Percentiles rank a stretch among this genome's conserved stretches.
These are phyloP conservation scores for Emmonsia crescens DNA, from an alignment of 2,329 filamentous ascomycete genomes.

Conservation along the genomic window DNA sequence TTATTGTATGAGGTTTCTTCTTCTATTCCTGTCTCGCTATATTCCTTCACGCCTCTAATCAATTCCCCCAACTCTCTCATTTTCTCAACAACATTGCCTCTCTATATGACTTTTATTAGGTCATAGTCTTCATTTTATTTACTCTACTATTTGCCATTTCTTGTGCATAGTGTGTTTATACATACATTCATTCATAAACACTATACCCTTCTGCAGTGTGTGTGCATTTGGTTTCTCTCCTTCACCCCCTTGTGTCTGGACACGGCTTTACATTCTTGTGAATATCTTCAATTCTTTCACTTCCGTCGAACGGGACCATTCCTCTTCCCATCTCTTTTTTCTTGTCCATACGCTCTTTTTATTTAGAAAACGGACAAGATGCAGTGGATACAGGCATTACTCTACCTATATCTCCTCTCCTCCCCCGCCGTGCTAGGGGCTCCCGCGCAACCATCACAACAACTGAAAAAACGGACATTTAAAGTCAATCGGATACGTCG, in stretches of 20 bases:
- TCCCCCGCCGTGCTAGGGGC: slow-evolving; percentile 20
- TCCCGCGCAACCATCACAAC: slow-evolving; percentile 18
- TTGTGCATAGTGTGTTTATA: neutral
- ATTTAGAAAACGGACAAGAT: slow-evolving; percentile 5
- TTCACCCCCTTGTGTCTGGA: neutral
- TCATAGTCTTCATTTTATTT: slow-evolving; percentile 1
- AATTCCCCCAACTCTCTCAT: neutral
- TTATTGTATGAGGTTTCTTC: neutral
- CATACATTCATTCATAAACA: neutral
- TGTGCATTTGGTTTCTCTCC: too few relatives aligned
- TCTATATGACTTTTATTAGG: neutral
- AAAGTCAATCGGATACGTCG: slow-evolving; percentile 50
- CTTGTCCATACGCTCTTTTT: neutral
- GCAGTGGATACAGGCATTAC: slow-evolving; percentile 13
- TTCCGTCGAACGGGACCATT: neutral
- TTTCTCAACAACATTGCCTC: neutral
- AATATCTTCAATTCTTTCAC: slow-evolving; percentile 5
- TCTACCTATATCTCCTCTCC: slow-evolving; percentile 21
- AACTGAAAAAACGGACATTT: slow-evolving; percentile 38
- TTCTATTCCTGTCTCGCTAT: neutral
- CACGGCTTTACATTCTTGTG: neutral
- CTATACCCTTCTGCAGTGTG: neutral
- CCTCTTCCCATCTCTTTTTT: neutral
- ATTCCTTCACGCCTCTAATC: neutral
- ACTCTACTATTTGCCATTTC: neutral